A percentile compares a stretch with the other conserved stretches of the same genome.
Evolutionary conservation across 805 yeast genomes (phyloP).

Genomic region (Myxozyma nipponensis): DNA sequence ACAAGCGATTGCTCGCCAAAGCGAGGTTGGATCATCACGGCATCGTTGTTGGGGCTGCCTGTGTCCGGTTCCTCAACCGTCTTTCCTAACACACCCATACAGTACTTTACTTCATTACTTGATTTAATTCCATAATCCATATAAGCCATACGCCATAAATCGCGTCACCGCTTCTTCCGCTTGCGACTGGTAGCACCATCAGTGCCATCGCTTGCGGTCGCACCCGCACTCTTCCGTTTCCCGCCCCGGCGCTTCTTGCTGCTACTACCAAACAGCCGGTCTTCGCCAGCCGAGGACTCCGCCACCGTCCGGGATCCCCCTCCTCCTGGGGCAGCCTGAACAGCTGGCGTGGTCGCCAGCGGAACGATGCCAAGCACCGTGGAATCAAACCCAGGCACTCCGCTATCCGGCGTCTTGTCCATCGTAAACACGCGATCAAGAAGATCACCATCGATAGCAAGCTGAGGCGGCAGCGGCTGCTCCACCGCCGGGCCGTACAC

Average conservation of each 20-base stretch:
- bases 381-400: conserved; percentile 74
- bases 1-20: conserved; percentile 31
- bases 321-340: conserved; percentile 1
- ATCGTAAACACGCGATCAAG: conserved; percentile 52
- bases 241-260: not conserved
- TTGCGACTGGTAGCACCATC: conserved; percentile 8
- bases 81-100: too few relatives aligned
- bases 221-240: conserved; percentile 4
- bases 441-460: conserved; percentile 42
- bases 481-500: conserved; percentile 31
- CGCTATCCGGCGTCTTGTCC: conserved; percentile 61
- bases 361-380: conserved; percentile 48
- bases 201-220: conserved; percentile 14
- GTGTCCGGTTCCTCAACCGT: conserved; percentile 40
- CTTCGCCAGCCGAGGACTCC: conserved; percentile 23
- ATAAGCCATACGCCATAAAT: too few relatives aligned
- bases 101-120: too few relatives aligned
- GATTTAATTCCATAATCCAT: too few relatives aligned
- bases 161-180: conserved; percentile 9
- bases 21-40: conserved; percentile 43
- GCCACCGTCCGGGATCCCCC: conserved; percentile 10
- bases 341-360: conserved; percentile 9
- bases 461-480: conserved; percentile 46
- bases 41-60: conserved; percentile 38
- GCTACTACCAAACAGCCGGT: conserved; percentile 1